Evolutionary conservation across 345 rosid genomes (phyloP).

Genomic region (Rhizophora mangle): DNA sequence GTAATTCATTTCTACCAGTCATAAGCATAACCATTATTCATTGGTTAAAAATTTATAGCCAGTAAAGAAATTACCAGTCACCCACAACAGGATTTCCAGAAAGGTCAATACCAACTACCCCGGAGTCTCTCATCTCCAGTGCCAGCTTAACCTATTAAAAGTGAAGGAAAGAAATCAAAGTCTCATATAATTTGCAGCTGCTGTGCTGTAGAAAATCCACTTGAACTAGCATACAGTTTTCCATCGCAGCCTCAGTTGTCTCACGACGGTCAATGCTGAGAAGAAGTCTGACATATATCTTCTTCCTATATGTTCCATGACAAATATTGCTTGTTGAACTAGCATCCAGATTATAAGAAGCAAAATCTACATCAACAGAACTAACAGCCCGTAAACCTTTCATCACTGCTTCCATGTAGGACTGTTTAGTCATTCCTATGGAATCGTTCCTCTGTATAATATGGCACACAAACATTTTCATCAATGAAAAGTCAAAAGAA

Average conservation of each 20-base stretch:
- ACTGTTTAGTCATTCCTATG: slow-evolving; percentile 84
- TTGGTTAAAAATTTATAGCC: neutral
- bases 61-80: slow-evolving; percentile 50
- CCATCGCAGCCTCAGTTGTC: slow-evolving; percentile 78
- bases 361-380: slow-evolving; percentile 60
- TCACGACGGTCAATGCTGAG: slow-evolving; percentile 96
- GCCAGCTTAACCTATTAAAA: slow-evolving; percentile 77
- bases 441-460: slow-evolving; percentile 64
- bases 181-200: slow-evolving; percentile 4
- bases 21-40: neutral
- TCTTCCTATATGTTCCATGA: slow-evolving; percentile 48
- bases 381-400: slow-evolving; percentile 60
- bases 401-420: slow-evolving; percentile 92
- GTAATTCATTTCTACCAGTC: neutral
- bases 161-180: neutral
- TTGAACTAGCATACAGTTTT: slow-evolving; percentile 62
- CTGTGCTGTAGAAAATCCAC: neutral
- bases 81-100: slow-evolving; percentile 93
- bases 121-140: slow-evolving; percentile 66
- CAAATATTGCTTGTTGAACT: slow-evolving; percentile 19
- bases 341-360: slow-evolving; percentile 20
- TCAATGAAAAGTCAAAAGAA: neutral
- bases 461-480: slow-evolving; percentile 13
- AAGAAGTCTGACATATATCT: slow-evolving; percentile 81
- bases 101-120: slow-evolving; percentile 89